Base-by-base conservation (phyloP, 73 alveolate species). In the Paramecium sexaurelia region DNA sequence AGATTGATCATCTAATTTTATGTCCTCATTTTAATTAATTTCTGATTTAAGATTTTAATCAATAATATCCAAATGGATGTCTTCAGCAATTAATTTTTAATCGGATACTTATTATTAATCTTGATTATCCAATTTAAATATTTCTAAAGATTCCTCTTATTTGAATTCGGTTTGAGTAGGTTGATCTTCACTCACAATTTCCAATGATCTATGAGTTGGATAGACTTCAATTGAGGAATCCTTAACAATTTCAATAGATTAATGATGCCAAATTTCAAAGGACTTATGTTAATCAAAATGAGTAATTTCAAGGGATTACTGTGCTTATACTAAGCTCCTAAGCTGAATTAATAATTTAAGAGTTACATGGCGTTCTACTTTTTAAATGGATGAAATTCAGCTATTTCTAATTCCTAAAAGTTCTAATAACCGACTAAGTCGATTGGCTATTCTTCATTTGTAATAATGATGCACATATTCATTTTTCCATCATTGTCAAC, bases 321-420 rank as follows among this genome's bases (percentile, higher is more conserved):
- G 43, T 35, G 86, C 86, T 36, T 71, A 71, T 32, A 71, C 86
- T 71, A 71, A 37, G 86, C 86, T 71, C 56, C 86, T 71, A 71
- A 35, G 56, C 86, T 71, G 56, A 35, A 71, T 71, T 35, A 71
- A 29, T 71, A 35, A 9, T 36, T 51, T 7, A 35, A 5, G 1
- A 15, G 6, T 71, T 71, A 71, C 86, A 71, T 71, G 55, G 86
- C 86, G 15, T 71, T 35, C 13, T 32, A 5, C 27, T 71, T 71
- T 15, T 71, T 32, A 37, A 71, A 35, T 29, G 55, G 55, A 35
- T 71, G 55, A 35, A 35, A 71, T 71, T 35, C 37, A 9, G 86
- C 55, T 1, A 37, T 1, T 35, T 71, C 86, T 71, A 33, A 6
- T 13, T 29, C 37, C 11, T 32, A 17, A 10, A 33, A 71, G 15